phyloP scores from a whole-genome alignment of 768 basidiomycete genomes.

The Psilocybe sp. region DNA sequence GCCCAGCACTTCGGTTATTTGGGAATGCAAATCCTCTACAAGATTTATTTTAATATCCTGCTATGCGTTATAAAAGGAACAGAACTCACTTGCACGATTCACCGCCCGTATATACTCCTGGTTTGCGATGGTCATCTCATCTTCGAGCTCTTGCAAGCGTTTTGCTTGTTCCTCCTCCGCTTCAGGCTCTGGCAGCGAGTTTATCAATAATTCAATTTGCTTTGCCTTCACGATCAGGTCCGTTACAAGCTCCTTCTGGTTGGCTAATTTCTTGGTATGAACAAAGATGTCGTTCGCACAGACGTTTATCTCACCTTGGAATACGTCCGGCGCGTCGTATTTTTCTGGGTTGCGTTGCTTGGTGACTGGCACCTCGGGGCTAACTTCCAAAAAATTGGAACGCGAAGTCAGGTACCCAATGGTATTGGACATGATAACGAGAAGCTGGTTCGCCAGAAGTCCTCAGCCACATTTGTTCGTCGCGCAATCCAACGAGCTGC shows the following conservation, averaged over 20 bases:
- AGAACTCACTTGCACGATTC: constrained; percentile 67
- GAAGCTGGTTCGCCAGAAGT: constrained; percentile 47
- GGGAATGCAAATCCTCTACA: constrained; percentile 56
- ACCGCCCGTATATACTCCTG: constrained; percentile 74
- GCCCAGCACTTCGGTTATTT: constrained; percentile 57
- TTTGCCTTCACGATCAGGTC: constrained; percentile 87
- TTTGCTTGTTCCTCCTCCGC: constrained; percentile 75
- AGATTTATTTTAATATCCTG: not conserved
- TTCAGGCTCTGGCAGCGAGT: constrained; percentile 75
- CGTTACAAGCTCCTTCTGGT: constrained; percentile 78
- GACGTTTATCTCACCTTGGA: constrained; percentile 53
- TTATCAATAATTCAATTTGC: constrained; percentile 83
- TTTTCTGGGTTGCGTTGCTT: constrained; percentile 73
- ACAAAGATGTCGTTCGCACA: not conserved
- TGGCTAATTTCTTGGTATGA: constrained; percentile 47
- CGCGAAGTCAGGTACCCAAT: constrained; percentile 78
- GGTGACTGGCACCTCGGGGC: constrained; percentile 78
- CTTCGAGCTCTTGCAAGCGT: constrained; percentile 65
- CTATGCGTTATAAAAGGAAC: not conserved
- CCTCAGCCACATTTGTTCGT: too few relatives aligned
- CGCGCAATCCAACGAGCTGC: constrained; percentile 6
- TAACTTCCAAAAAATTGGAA: constrained; percentile 76
- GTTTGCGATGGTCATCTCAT: constrained; percentile 70
- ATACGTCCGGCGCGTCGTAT: constrained; percentile 67
- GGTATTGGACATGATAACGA: constrained; percentile 84